Percentiles rank a stretch among this genome's conserved stretches.
These are phyloP conservation scores for Rhododendron mucronatum DNA, from an alignment of 148 eudicot genomes.

Conservation along the genomic window DNA sequence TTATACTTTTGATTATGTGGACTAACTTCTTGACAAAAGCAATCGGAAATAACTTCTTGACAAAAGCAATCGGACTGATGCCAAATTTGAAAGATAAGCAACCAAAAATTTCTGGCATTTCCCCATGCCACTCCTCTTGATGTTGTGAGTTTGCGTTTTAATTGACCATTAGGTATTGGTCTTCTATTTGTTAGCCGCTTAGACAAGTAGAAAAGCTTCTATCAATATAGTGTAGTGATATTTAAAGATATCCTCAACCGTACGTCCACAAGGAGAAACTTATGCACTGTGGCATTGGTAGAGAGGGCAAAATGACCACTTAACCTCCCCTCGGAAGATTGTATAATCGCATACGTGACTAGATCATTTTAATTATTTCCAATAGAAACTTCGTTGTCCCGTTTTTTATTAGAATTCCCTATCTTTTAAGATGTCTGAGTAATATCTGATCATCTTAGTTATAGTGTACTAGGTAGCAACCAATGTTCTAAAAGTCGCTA, in stretches of 20 bases:
- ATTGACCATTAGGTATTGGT: not conserved
- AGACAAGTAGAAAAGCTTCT: not conserved
- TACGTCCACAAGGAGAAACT: not conserved
- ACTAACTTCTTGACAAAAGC: not conserved
- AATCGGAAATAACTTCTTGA: not conserved
- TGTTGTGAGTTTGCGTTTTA: not conserved
- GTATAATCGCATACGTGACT: not conserved
- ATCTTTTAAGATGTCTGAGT: not conserved
- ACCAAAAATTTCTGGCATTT: not conserved
- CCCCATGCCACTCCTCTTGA: not conserved
- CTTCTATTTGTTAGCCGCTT: not conserved
- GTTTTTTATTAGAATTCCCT: not conserved
- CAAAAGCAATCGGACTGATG: not conserved
- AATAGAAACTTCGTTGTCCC: not conserved
- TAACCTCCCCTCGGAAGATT: not conserved
- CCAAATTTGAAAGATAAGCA: not conserved
- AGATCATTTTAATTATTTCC: not conserved
- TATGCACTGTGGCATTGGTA: not conserved
- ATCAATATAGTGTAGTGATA: not conserved
- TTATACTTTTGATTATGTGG: not conserved
- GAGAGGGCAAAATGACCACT: constrained; percentile 1
- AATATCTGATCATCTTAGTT: not conserved
- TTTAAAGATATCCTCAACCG: not conserved
- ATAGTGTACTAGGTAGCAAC: not conserved
- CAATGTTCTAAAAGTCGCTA: too few relatives aligned